Evolutionary conservation across 768 basidiomycete species (phyloP).

Genomic region (Kwoniella sp.): DNA sequence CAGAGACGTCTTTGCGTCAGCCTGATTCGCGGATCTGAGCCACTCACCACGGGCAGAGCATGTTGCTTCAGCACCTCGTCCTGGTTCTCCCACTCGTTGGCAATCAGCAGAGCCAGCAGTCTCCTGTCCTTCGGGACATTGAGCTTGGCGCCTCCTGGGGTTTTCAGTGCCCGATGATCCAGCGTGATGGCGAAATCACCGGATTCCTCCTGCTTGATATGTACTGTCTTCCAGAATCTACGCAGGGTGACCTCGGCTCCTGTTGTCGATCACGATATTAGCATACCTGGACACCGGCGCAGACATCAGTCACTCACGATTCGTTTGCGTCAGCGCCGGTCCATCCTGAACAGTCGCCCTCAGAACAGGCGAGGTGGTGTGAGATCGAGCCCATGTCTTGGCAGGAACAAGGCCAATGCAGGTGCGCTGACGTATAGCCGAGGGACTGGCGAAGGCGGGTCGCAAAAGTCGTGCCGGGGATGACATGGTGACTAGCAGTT

Average conservation of each 20-base stretch:
- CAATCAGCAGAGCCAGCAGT: constrained; percentile 76
- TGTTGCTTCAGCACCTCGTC: constrained; percentile 78
- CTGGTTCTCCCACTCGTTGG: constrained; percentile 96
- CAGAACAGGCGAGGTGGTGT: neutral
- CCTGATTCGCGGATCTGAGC: neutral
- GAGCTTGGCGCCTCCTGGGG: constrained; percentile 74
- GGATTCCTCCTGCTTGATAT: constrained; percentile 58
- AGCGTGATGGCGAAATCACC: constrained; percentile 61
- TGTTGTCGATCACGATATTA: constrained; percentile 41
- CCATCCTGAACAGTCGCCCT: constrained; percentile 32
- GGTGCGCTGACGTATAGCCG: no score
- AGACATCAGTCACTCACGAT: constrained; percentile 25
- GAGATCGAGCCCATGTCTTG: no score
- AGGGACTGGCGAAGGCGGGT: no score
- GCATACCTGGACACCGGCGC: neutral
- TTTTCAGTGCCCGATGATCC: constrained; percentile 79
- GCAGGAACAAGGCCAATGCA: no score
- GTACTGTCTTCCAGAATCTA: constrained; percentile 93
- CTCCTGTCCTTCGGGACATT: constrained; percentile 65
- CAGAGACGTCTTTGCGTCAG: constrained; percentile 68
- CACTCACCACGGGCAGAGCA: constrained; percentile 76
- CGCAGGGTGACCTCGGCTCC: constrained; percentile 81
- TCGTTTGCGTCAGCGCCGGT: constrained; percentile 42
- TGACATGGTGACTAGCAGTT: no score
- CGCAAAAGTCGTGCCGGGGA: no score